These are phyloP conservation scores for Panaeolus papilionaceus DNA, from an alignment of 768 basidiomycete species.

Conservation along the genomic window DNA sequence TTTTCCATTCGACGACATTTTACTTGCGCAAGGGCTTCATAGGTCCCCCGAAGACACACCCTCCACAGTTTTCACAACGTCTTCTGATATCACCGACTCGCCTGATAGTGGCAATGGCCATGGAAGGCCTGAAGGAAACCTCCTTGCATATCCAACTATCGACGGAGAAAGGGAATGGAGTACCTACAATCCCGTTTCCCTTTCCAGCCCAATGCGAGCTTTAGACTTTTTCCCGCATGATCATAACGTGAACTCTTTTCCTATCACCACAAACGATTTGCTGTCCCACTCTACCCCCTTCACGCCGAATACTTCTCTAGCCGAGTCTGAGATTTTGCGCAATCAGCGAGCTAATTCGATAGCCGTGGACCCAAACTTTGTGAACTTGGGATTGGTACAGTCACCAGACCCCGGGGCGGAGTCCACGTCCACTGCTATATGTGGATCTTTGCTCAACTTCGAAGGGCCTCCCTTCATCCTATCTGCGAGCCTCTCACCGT, in stretches of 20 bases:
- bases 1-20: neutral
- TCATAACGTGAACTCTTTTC: slow-evolving; percentile 7
- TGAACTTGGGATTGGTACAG: neutral
- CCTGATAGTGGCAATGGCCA: neutral
- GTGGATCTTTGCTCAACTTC: neutral
- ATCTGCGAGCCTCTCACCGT: neutral
- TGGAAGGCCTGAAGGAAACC: neutral
- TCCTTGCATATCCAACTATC: neutral
- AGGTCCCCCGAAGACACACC: neutral
- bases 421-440: neutral
- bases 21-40: neutral
- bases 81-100: neutral
- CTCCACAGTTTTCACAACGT: neutral
- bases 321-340: neutral
- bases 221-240: slow-evolving; percentile 18
- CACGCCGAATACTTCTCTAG: neutral
- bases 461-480: neutral
- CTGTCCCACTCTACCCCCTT: too few species aligned
- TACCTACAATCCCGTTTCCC: slow-evolving; percentile 25
- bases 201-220: slow-evolving; percentile 27
- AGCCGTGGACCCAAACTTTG: neutral
- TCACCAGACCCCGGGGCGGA: neutral
- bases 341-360: neutral
- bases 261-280: neutral
- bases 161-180: neutral